phyloP scores from a whole-genome alignment of 352 stramenopile species.

The Phytophthora crassamura region DNA sequence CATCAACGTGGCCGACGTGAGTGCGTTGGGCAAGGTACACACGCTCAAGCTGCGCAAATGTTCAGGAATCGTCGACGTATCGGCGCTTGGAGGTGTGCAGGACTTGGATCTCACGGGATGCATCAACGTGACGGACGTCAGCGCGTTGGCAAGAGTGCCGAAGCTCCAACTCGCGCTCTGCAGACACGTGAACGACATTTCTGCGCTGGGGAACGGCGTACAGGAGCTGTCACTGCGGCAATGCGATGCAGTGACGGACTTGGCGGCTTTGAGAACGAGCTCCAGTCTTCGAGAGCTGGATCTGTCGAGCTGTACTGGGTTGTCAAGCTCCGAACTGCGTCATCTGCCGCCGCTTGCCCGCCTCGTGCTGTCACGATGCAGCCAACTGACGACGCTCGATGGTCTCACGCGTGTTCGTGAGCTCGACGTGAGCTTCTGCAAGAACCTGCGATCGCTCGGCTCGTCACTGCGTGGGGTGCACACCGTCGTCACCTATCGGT shows the following conservation, averaged over 20 bases:
- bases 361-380: conserved; percentile 67
- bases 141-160: conserved; percentile 46
- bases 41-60: conserved; percentile 64
- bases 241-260: conserved; percentile 53
- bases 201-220: conserved; percentile 38
- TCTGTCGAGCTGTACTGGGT: conserved; percentile 59
- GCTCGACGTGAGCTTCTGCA: conserved; percentile 78
- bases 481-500: conserved; percentile 61
- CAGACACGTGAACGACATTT: conserved; percentile 59
- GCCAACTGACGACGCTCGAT: conserved; percentile 47
- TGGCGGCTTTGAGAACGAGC: conserved; percentile 46
- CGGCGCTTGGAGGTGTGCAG: conserved; percentile 44
- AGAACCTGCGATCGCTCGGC: conserved; percentile 46
- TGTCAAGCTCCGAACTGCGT: conserved; percentile 39
- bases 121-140: conserved; percentile 58
- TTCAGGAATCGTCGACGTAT: conserved; percentile 46
- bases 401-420: conserved; percentile 52
- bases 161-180: conserved; percentile 68
- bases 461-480: conserved; percentile 38
- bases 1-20: conserved; percentile 66
- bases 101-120: conserved; percentile 70
- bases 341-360: conserved; percentile 47
- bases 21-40: conserved; percentile 48
- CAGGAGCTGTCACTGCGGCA: conserved; percentile 58
- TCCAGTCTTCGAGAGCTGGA: conserved; percentile 55